Conservation (phyloP, 2,329 filamentous ascomycete genomes). For the Pseudogymnoascus pannorum region DNA sequence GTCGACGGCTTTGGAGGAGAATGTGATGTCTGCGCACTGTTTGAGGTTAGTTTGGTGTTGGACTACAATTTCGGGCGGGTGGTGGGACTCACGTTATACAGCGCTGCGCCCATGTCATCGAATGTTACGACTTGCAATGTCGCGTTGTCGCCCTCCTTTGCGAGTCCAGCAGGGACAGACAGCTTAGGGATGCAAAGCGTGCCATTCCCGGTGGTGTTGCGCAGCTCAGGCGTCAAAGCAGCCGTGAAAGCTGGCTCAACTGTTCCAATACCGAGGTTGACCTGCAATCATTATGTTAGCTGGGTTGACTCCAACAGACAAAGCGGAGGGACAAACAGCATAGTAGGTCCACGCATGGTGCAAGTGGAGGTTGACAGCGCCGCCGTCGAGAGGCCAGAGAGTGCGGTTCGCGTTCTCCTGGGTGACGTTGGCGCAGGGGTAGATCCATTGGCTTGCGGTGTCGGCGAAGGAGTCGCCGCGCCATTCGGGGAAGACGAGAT, state of each 20-base stretch:
- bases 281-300: conserved; percentile 11
- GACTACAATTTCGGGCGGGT: neutral
- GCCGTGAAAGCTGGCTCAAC: conserved; percentile 59
- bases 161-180: conserved; percentile 42
- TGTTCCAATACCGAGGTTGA: conserved; percentile 45
- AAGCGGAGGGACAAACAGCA: neutral
- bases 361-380: conserved; percentile 44
- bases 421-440: conserved; percentile 39
- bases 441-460: conserved; percentile 26
- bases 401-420: conserved; percentile 38
- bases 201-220: conserved; percentile 52
- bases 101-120: conserved; percentile 48
- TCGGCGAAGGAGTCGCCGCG: conserved; percentile 41
- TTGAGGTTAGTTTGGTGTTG: conserved; percentile 14
- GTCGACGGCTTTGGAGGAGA: conserved; percentile 45
- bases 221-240: conserved; percentile 53
- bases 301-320: neutral
- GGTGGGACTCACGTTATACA: conserved; percentile 53
- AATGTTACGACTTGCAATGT: conserved; percentile 64
- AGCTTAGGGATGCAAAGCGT: conserved; percentile 59
- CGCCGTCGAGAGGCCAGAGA: conserved; percentile 39
- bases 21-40: conserved; percentile 67
- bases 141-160: conserved; percentile 52
- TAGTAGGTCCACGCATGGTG: conserved; percentile 42
- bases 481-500: conserved; percentile 42